Evolutionary conservation across 768 basidiomycete species (phyloP), one percentile per base, ranked within the genome.

Genomic region (Hypholoma sublateritium): DNA sequence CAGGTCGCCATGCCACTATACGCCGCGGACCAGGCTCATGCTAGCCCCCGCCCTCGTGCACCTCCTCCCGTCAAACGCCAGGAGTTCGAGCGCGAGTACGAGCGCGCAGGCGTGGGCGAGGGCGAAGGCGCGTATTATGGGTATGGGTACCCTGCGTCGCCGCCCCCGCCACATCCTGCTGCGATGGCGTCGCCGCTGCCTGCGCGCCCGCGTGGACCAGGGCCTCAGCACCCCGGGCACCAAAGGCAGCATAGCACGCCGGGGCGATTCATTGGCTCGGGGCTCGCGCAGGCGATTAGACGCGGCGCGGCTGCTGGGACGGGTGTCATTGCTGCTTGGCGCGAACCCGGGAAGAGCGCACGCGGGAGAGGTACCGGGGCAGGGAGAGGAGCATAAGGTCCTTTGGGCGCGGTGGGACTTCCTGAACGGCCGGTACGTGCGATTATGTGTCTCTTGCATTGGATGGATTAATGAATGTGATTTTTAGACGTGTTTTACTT

Each of bases 321-420:
- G 32, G 41, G 49, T 22, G 49, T 37, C 14, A 37, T 24, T 16
- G 28, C 25, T 44, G 34, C 53, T 17, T 17, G 54, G 28, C 9
- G 28, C 3, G 28, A 32, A 9, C 28, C 28, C 28, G 28, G 16
- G 37, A n/a, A 52, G 19, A 32, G 46, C 28, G 14, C n/a, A 55
- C n/a, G 52, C 17, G 28, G 28, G 16, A 28, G 46, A 49, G 25
- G 25, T 12, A 37, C 21, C 14, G 32, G 59, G 19, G 32, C 34
- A 39, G 49, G 37, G 58, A 43, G 60, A 54, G 49, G 55, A 39
- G 44, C 79, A 81, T 55, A 55, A 60, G 4, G 71, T 83, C 46
- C 48, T 67, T 3, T 83, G 78, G 77, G 75, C 81, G 9, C 61
- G 68, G 25, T 84, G 80, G 79, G 80, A 81, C 55, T 51, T 55